Base-by-base conservation (phyloP, 1,284 basidiomycete genomes). In the Fomes fomentarius region DNA sequence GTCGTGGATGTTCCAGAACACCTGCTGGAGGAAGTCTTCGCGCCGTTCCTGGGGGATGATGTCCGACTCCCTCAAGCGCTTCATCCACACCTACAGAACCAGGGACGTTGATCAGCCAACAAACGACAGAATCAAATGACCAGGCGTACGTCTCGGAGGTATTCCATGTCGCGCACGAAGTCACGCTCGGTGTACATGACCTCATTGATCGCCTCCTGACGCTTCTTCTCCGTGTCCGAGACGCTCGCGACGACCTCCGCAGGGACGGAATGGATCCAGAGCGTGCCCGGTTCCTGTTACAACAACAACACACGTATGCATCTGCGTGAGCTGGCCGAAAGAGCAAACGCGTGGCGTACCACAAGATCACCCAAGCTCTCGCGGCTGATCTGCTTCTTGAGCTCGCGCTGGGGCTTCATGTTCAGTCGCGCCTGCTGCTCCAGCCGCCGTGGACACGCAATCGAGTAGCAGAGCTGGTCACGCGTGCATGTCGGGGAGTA, bases 141-240 rank as follows among this genome's bases (percentile, higher is more conserved):
- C 51, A 26, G 25, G 74, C 91, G 66, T 65, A 96, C 92, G 70
- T 99, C 96, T 56, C 96, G 90, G 39, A 99, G 81, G 70, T 99
- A 99, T 72, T 99, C 97, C 83, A 99, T 87, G 72, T 98, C 96
- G 50, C 93, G 84, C 38, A 99, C 96, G 73, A 98, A 99, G 75
- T 98, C 96, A 17, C 95, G 84, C 70, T 99, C 97, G 15, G 97
- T 99, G 71, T 98, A 98, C 50, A 98, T 96, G 61, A 98, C 93
- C 76, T 99, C 97, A 70, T 99, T 99, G 76, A 99, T 98, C 28
- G 95, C 94, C 72, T 99, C 97, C 69, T 99, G 97, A 1, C 97
- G 84, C 72, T 87, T 96, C 81, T 97, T 96, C 77, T 99, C 97
- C 31, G 77, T 81, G 57, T 98, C 96, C 3, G 90, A 89, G 34